phyloP scores from a whole-genome alignment of 164 flowering plant species.

The Tetracentron sinense region DNA sequence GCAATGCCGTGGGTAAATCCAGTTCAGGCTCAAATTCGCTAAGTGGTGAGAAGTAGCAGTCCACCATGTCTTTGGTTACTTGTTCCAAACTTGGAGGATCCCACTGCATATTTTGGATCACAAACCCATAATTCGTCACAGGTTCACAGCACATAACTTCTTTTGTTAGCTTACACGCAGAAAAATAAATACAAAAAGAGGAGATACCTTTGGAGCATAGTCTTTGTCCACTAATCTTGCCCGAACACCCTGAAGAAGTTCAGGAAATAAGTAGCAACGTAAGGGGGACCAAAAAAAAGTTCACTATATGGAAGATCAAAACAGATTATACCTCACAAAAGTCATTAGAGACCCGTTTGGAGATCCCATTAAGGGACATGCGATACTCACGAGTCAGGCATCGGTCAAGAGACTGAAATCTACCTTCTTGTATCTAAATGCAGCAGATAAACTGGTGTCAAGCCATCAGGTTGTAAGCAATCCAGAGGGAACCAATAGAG shows the following conservation, averaged over 20 bases:
- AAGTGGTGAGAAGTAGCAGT: constrained; percentile 47
- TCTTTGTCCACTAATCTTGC: constrained; percentile 83
- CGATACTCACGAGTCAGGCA: constrained; percentile 81
- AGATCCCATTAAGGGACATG: constrained; percentile 55
- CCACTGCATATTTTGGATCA: constrained; percentile 55
- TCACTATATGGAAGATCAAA: background rate
- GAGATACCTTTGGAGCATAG: constrained; percentile 79
- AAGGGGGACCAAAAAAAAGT: background rate
- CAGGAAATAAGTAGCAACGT: background rate
- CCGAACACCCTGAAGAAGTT: constrained; percentile 62
- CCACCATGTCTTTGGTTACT: constrained; percentile 87
- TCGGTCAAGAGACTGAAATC: constrained; percentile 79
- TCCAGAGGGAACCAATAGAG: background rate
- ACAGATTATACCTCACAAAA: constrained; percentile 61
- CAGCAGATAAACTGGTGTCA: constrained; percentile 1
- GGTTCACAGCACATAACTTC: background rate
- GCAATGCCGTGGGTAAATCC: constrained; percentile 51
- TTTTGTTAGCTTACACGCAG: background rate
- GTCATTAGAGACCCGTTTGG: constrained; percentile 58
- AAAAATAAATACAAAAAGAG: background rate
- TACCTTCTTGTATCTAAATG: constrained; percentile 76
- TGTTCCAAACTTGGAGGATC: constrained; percentile 60
- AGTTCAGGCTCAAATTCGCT: constrained; percentile 61
- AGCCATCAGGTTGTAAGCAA: background rate
- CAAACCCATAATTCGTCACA: background rate